Percentiles rank a stretch among this genome's conserved stretches.
Conservation (phyloP, 2,329 filamentous ascomycete genomes). For the Trichoderma breve region DNA sequence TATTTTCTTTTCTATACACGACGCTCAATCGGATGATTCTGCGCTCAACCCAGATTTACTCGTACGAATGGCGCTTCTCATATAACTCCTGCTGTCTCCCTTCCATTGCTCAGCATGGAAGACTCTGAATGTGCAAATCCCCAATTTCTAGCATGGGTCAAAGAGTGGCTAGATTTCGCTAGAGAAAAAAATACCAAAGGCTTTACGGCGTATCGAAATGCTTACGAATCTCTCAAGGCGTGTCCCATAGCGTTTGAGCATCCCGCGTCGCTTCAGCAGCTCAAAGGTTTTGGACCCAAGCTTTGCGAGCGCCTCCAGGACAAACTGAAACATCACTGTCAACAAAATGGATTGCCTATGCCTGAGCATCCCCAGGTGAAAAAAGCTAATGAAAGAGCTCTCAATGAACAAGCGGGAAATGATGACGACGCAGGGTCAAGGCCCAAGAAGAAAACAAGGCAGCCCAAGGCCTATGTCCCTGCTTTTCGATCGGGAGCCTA, state of each 20-base stretch:
- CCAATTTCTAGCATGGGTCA: slow-evolving; percentile 68
- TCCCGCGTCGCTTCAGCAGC: slow-evolving; percentile 67
- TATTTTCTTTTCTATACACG: not conserved
- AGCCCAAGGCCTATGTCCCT: slow-evolving; percentile 69
- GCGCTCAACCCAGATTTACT: not conserved
- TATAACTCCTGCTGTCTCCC: not conserved
- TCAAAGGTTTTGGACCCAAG: slow-evolving; percentile 73
- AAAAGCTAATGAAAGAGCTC: slow-evolving; percentile 35
- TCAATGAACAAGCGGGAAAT: slow-evolving; percentile 36
- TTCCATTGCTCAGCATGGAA: slow-evolving; percentile 15
- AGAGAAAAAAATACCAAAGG: slow-evolving; percentile 69
- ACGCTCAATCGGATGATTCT: not conserved
- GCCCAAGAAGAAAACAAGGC: slow-evolving; percentile 57
- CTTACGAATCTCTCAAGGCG: slow-evolving; percentile 72
- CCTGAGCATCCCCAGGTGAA: slow-evolving; percentile 55
- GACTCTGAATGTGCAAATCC: slow-evolving; percentile 62
- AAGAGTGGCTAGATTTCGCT: slow-evolving; percentile 72
- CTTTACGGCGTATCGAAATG: slow-evolving; percentile 68
- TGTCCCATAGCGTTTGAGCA: slow-evolving; percentile 71
- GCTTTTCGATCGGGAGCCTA: slow-evolving; percentile 71
- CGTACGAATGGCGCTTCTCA: not conserved
- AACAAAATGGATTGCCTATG: slow-evolving; percentile 65
- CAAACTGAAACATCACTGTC: slow-evolving; percentile 58
- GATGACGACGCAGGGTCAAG: slow-evolving; percentile 34
- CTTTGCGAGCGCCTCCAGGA: slow-evolving; percentile 68